Evolutionary conservation across 352 stramenopile species (phyloP).

Genomic region (Globisporangium perplexum): DNA sequence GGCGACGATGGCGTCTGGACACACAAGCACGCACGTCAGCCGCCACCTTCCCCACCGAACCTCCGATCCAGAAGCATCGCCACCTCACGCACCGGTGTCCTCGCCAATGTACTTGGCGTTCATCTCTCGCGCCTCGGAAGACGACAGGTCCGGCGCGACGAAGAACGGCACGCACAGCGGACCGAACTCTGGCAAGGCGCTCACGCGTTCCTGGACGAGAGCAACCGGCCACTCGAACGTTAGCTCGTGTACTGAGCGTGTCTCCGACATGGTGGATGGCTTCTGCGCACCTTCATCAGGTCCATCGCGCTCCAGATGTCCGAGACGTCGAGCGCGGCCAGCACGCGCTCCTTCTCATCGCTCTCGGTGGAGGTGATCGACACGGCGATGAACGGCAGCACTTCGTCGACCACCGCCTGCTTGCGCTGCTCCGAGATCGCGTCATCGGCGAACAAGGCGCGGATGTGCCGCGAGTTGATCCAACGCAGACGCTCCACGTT

Average conservation of each 20-base stretch:
- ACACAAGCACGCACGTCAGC: not conserved
- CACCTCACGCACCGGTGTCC: slow-evolving; percentile 30
- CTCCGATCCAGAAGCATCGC: slow-evolving; percentile 4
- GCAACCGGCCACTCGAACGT: not conserved
- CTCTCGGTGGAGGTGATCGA: slow-evolving; percentile 22
- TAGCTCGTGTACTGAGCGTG: not conserved
- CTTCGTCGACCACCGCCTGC: slow-evolving; percentile 41
- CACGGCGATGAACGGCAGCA: slow-evolving; percentile 58
- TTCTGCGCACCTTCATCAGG: slow-evolving; percentile 64
- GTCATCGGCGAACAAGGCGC: slow-evolving; percentile 59
- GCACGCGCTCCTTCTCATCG: slow-evolving; percentile 13
- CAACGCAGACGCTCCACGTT: slow-evolving; percentile 82
- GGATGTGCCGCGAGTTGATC: slow-evolving; percentile 88
- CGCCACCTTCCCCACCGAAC: not conserved
- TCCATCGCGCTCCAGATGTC: slow-evolving; percentile 76
- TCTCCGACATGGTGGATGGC: not conserved
- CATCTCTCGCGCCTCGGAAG: slow-evolving; percentile 50
- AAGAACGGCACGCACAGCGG: slow-evolving; percentile 76
- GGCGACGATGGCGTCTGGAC: slow-evolving; percentile 39
- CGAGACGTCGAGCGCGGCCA: slow-evolving; percentile 49
- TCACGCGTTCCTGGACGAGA: slow-evolving; percentile 58
- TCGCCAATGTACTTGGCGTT: slow-evolving; percentile 71
- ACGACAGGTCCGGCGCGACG: slow-evolving; percentile 41
- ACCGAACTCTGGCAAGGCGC: slow-evolving; percentile 71
- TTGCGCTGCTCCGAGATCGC: slow-evolving; percentile 32